These are phyloP conservation scores for Stereocaulon alpinum DNA, from an alignment of 495 filamentous ascomycete genomes.

Conservation along the genomic window DNA sequence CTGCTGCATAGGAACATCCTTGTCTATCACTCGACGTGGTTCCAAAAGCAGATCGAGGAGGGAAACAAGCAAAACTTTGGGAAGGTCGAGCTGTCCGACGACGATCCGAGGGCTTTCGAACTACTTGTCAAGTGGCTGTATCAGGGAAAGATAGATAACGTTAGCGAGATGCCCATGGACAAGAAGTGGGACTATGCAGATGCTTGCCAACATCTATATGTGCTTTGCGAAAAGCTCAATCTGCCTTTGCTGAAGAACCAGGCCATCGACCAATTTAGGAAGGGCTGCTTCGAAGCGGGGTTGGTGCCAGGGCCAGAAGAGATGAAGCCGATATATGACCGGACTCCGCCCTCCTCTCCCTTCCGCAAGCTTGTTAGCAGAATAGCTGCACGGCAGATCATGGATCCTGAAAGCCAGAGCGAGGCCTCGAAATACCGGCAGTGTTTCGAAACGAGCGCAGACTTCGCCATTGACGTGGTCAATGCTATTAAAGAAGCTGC, in stretches of 20 bases:
- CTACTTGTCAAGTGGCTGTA: conserved; percentile 44
- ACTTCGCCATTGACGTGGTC: conserved; percentile 39
- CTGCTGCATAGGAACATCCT: conserved; percentile 37
- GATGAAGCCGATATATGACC: conserved; percentile 37
- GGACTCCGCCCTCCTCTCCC: conserved; percentile 28
- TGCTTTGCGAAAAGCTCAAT: conserved; percentile 38
- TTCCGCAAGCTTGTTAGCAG: conserved; percentile 37
- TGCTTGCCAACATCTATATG: conserved; percentile 39
- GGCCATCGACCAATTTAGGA: conserved; percentile 40
- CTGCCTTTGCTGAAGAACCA: conserved; percentile 37
- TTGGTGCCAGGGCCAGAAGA: conserved; percentile 41
- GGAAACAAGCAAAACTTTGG: conserved; percentile 22
- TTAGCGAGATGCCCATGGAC: conserved; percentile 30
- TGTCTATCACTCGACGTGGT: conserved; percentile 35
- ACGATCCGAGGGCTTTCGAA: conserved; percentile 37
- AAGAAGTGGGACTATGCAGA: conserved; percentile 40
- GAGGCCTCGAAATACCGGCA: conserved; percentile 33
- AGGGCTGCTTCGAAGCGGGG: conserved; percentile 31
- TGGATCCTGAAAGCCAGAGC: conserved; percentile 37
- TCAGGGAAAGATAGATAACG: conserved; percentile 38
- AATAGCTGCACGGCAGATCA: conserved; percentile 41
- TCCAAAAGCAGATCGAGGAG: conserved; percentile 30
- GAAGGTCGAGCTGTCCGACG: conserved; percentile 32
- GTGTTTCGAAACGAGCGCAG: conserved; percentile 36
- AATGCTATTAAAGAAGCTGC: conserved; percentile 35